Base-by-base conservation (phyloP, 331 rosid species). In the Prunus yedoensis region DNA sequence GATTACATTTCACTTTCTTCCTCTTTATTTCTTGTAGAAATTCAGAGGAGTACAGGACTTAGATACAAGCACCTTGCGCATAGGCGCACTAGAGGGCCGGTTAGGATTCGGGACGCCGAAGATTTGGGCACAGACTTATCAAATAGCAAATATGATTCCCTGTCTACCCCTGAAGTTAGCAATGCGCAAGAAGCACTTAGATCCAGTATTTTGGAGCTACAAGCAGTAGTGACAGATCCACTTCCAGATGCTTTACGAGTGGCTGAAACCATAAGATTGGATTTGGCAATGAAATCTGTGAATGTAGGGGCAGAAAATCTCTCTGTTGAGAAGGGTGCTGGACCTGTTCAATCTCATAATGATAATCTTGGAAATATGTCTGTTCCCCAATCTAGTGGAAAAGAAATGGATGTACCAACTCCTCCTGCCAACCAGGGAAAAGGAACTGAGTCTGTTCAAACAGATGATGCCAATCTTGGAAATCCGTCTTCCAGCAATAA, bases 201-300 rank as follows among this genome's bases (percentile, higher is more conserved):
- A 83, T 83, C 89, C 70, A 92, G 99, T 81, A 70, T 81, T 69
- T 63, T 71, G 62, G 96, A 91, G 80, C 70, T 95, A 74, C 78
- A 73, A 67, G 86, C 86, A 23, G 68, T 69, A 78, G 93, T 92
- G 64, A 85, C 70, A 10, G 97, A 95, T 78, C 97, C 97, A 68
- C 96, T 95, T 85, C 94, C 94, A 4, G 88, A 80, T 64, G 90
- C 90, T 5, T 76, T 92, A 70, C 85, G 16, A 11, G 52, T 43
- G n/a, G 81, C 97, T 30, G 91, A 84, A 43, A 71, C 75, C 35
- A 56, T 88, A 68, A 77, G 85, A 74, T 78, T 88, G 2, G 61
- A 87, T 13, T 76, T 87, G 80, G 88, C 73, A n/a, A 30, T n/a
- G 4, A 88, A 83, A 43, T 72, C 77, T 50, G 69, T 60, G 60